Evolutionary conservation across 202 grass and related monocot species (phyloP).

Genomic region (Bolboschoenoplectus hybrid): DNA sequence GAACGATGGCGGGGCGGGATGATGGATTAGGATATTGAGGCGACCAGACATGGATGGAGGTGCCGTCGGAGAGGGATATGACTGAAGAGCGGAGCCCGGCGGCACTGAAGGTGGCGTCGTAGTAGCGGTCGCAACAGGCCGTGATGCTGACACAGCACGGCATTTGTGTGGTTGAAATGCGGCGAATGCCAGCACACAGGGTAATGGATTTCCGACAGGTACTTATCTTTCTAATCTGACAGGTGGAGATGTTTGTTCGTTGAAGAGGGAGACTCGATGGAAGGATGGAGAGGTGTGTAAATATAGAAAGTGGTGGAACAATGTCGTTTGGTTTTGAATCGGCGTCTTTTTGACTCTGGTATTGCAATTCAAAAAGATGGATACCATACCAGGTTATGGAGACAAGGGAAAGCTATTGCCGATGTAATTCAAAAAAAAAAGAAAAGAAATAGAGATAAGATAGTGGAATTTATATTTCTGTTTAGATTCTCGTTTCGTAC

Average conservation of each 20-base stretch:
- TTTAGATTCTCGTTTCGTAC: no score
- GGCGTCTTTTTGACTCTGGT: neutral
- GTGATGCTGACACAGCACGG: constrained; percentile 71
- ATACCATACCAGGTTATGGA: neutral
- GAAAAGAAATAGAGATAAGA: no score
- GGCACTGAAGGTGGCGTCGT: constrained; percentile 51
- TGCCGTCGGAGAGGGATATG: constrained; percentile 47
- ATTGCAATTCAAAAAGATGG: neutral
- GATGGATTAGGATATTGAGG: constrained; percentile 49
- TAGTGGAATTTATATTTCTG: no score
- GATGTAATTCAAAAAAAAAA: no score
- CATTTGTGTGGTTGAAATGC: constrained; percentile 41
- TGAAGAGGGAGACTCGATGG: neutral
- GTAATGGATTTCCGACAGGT: constrained; percentile 39
- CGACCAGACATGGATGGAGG: constrained; percentile 77
- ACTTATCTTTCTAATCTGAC: neutral
- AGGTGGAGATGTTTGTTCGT: neutral
- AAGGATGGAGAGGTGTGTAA: neutral
- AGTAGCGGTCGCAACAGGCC: constrained; percentile 67
- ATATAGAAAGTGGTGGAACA: constrained; percentile 2
- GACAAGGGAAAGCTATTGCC: neutral
- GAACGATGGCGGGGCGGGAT: constrained; percentile 59
- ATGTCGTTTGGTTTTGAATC: neutral
- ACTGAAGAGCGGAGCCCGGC: constrained; percentile 64
- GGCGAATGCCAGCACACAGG: constrained; percentile 53